Evolutionary conservation across 768 basidiomycete species (phyloP).

Genomic region (Mycena amicta): DNA sequence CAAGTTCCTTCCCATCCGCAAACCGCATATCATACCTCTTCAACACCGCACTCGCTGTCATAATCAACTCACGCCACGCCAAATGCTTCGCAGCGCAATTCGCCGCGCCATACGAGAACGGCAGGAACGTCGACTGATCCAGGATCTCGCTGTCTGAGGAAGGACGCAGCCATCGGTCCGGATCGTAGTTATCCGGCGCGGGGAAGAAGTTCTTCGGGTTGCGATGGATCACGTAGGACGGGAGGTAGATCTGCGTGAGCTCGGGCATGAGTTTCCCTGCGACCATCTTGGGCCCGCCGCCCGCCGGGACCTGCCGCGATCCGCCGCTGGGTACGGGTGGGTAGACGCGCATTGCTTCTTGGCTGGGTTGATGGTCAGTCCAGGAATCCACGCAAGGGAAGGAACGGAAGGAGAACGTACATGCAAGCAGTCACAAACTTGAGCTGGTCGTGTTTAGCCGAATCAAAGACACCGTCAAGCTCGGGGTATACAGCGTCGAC

Average conservation of each 20-base stretch:
- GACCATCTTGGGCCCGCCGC: background rate
- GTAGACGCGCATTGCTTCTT: too few relatives aligned
- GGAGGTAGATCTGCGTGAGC: constrained; percentile 45
- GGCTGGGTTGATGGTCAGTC: constrained; percentile 42
- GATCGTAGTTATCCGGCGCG: constrained; percentile 44
- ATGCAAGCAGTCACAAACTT: constrained; percentile 37
- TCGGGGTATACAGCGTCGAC: constrained; percentile 13
- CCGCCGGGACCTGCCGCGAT: constrained; percentile 31
- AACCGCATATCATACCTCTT: constrained; percentile 40
- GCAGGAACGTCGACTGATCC: constrained; percentile 42
- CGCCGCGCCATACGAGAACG: too few relatives aligned
- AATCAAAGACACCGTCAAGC: constrained; percentile 27
- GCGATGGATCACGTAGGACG: constrained; percentile 46
- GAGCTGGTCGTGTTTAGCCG: constrained; percentile 30
- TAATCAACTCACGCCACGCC: constrained; percentile 42
- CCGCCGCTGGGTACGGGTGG: constrained; percentile 45
- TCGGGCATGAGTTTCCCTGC: constrained; percentile 44
- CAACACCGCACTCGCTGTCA: constrained; percentile 39
- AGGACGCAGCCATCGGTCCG: constrained; percentile 38
- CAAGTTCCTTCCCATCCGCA: background rate
- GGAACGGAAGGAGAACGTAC: constrained; percentile 33
- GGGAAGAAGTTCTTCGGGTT: constrained; percentile 50
- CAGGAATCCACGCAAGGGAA: too few relatives aligned
- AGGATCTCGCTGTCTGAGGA: constrained; percentile 16
- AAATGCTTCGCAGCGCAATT: constrained; percentile 46